Evolutionary conservation across 352 stramenopile species (phyloP), one percentile per base, ranked within the genome.

Genomic region (Aphanomyces euteiches): DNA sequence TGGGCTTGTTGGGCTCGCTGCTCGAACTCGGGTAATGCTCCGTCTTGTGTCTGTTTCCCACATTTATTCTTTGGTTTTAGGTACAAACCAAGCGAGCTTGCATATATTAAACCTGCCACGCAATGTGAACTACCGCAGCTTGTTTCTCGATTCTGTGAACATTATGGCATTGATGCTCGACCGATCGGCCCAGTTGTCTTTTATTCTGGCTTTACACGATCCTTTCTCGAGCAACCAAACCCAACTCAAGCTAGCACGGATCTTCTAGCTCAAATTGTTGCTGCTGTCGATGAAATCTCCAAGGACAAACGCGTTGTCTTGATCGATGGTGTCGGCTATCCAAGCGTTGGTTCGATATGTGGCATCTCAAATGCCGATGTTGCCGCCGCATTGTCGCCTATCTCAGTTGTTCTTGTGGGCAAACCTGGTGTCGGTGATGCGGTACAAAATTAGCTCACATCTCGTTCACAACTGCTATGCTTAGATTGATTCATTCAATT

Each of bases 41-140:
- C 38, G 13, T 74, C n/a, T 19, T 6, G 67, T 76, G n/a, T 17
- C 73, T 77, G 8, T 88, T 84, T 73, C 21, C 57, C 28, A 28
- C 28, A 28, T 28, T 28, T 0, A 28, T 28, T 28, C 28, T 28
- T 28, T 10, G 17, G 4, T 10, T 58, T 4, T 59, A 61, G 63
- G 15, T 93, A 85, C 43, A 37, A 63, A 3, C 72, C 92, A 0
- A 65, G 69, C 7, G 86, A 95, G n/a, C 76, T 99, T 41, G 96
- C 85, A 28, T 99, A 99, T 83, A 99, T 99, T 72, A 99, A 99
- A 78, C 96, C 97, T 2, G 95, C 93, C 17, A 99, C 97, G 19
- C 97, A 99, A 81, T 98, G 93, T 74, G 96, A 99, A 78, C 81
- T 89, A 75, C 85, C 87, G 15, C 96, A 99, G 78, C 77, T 98